These are phyloP conservation scores for Phyllosticta citribraziliensis DNA, from an alignment of 2,329 filamentous ascomycete species.

Conservation along the genomic window DNA sequence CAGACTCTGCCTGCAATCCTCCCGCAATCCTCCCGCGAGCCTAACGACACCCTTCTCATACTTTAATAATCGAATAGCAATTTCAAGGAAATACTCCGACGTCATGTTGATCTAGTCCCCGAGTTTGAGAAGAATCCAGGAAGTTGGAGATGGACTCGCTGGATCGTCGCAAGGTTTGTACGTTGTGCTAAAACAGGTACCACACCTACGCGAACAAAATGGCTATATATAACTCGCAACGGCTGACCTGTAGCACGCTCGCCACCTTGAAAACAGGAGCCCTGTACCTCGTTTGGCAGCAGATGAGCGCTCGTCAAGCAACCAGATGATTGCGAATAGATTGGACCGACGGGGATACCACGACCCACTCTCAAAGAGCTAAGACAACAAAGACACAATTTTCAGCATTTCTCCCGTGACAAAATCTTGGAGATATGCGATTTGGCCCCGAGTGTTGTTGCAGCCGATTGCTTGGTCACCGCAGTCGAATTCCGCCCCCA, in stretches of 20 bases:
- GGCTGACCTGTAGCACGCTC: neutral
- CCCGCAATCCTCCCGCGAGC: neutral
- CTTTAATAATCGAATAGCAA: neutral
- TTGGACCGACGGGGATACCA: neutral
- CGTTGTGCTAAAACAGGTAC: neutral
- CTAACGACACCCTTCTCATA: neutral
- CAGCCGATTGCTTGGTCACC: neutral
- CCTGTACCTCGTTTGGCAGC: neutral
- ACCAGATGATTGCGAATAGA: neutral
- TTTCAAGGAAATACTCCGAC: neutral
- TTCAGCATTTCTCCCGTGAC: neutral
- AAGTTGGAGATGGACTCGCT: neutral
- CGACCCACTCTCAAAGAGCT: neutral
- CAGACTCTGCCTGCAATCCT: neutral
- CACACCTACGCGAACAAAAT: neutral
- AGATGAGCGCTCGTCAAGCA: neutral
- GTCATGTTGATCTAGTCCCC: neutral
- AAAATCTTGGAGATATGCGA: neutral
- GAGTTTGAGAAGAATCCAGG: neutral
- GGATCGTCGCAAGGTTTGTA: neutral
- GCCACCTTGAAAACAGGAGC: neutral
- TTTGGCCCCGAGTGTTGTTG: neutral
- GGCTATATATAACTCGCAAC: neutral
- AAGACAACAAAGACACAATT: neutral
- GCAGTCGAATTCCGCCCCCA: neutral